These are phyloP conservation scores for Talaromyces amestolkiae DNA, from an alignment of 2,329 filamentous ascomycete species.

Conservation along the genomic window DNA sequence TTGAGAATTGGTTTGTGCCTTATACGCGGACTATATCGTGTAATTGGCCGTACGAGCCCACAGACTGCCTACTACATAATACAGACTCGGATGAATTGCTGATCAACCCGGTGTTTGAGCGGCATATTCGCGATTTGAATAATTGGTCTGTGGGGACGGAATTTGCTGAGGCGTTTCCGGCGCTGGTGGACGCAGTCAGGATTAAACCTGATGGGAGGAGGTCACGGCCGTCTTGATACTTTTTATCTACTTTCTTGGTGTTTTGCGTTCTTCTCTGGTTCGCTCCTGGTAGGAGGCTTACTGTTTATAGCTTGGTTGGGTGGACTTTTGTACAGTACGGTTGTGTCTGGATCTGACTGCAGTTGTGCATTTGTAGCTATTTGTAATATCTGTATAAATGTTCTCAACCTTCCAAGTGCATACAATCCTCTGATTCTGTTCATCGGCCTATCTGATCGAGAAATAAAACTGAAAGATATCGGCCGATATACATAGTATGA, in stretches of 20 bases:
- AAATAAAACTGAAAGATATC: not conserved
- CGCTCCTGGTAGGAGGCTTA: not conserved
- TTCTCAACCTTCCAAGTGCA: no score
- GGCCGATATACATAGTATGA: not conserved
- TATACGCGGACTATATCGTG: conserved; percentile 73
- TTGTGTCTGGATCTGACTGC: not conserved
- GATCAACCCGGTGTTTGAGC: conserved; percentile 84
- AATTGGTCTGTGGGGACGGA: conserved; percentile 78
- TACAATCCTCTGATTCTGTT: not conserved
- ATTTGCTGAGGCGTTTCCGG: conserved; percentile 66
- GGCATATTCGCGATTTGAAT: conserved; percentile 68
- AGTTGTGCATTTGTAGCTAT: conserved; percentile 3
- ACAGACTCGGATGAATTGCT: conserved; percentile 60
- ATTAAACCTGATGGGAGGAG: conserved; percentile 30
- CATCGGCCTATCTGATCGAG: not conserved
- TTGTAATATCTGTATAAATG: conserved; percentile 1
- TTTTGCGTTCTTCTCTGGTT: not conserved
- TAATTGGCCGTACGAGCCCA: conserved; percentile 80
- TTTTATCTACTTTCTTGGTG: not conserved
- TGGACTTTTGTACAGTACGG: not conserved
- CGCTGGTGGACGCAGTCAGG: conserved; percentile 44
- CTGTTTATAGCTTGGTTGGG: not conserved
- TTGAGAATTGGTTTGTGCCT: conserved; percentile 80
- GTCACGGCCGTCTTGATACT: not conserved
- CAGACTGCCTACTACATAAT: conserved; percentile 63